Evolutionary conservation across 2,329 filamentous ascomycete species (phyloP).

Genomic region (Rhinocladiella similis): DNA sequence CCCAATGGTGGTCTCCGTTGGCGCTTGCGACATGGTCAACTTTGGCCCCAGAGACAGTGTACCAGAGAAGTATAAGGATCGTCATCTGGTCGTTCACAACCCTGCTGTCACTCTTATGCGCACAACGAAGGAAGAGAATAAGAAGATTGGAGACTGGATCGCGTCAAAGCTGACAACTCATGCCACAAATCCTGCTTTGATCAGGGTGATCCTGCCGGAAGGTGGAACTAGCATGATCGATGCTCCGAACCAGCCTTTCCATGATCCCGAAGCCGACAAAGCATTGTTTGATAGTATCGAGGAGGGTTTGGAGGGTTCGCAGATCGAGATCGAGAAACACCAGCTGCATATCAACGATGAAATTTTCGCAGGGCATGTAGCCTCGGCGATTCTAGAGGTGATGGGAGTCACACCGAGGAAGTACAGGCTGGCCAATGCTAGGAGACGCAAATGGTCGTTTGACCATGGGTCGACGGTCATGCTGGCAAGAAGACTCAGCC

Average conservation of each 20-base stretch:
- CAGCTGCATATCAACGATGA: slow-evolving; percentile 56
- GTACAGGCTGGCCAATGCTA: slow-evolving; percentile 26
- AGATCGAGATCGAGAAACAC: slow-evolving; percentile 53
- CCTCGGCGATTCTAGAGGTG: slow-evolving; percentile 25
- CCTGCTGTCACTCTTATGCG: slow-evolving; percentile 66
- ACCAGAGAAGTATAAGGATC: slow-evolving; percentile 53
- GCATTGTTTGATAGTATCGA: slow-evolving; percentile 51
- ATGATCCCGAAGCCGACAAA: slow-evolving; percentile 50
- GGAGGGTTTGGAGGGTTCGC: slow-evolving; percentile 49
- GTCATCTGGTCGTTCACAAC: slow-evolving; percentile 65
- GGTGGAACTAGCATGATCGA: slow-evolving; percentile 64
- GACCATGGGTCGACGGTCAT: slow-evolving; percentile 27
- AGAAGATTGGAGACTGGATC: slow-evolving; percentile 57
- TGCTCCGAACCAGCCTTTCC: slow-evolving; percentile 54
- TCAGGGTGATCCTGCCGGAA: slow-evolving; percentile 60
- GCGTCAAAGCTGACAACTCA: slow-evolving; percentile 51
- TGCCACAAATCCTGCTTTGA: slow-evolving; percentile 41
- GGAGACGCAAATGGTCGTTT: slow-evolving; percentile 29
- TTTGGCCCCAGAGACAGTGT: slow-evolving; percentile 60
- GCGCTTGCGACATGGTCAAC: slow-evolving; percentile 63
- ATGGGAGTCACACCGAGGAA: slow-evolving; percentile 28
- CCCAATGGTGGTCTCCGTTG: slow-evolving; percentile 57
- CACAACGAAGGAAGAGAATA: slow-evolving; percentile 59
- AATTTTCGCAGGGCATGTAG: slow-evolving; percentile 44
- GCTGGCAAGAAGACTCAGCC: slow-evolving; percentile 20